These are phyloP conservation scores for Leishmania mexicana DNA, from an alignment of 208 protist genomes.

Conservation along the genomic window DNA sequence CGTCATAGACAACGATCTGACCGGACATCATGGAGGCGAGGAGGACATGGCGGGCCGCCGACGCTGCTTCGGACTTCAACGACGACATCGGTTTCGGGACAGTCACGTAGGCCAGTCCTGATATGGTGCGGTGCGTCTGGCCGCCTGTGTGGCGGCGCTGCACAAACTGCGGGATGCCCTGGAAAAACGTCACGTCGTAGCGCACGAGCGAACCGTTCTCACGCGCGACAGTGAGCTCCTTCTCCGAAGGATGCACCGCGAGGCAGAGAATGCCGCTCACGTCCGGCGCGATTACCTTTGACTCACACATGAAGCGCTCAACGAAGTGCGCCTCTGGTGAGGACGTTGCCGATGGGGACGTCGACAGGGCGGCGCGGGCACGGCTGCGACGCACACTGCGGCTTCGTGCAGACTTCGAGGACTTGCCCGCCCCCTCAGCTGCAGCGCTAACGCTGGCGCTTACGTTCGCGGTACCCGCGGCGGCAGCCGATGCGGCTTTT, in stretches of 20 bases:
- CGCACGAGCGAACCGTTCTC: slow-evolving; percentile 84
- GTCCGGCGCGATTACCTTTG: slow-evolving; percentile 85
- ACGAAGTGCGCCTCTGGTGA: slow-evolving; percentile 15
- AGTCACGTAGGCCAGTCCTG: slow-evolving; percentile 57
- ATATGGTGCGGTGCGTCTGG: slow-evolving; percentile 67
- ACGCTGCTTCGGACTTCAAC: neutral
- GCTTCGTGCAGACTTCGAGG: slow-evolving; percentile 2
- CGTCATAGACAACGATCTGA: slow-evolving; percentile 82
- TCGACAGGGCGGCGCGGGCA: neutral
- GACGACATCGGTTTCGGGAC: slow-evolving; percentile 10
- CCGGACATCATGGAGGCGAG: slow-evolving; percentile 77
- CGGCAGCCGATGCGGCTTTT: neutral
- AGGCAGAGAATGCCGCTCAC: slow-evolving; percentile 79
- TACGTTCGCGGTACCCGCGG: neutral
- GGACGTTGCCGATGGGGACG: neutral
- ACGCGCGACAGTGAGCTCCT: slow-evolving; percentile 67
- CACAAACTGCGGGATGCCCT: slow-evolving; percentile 85
- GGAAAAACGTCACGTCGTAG: slow-evolving; percentile 65
- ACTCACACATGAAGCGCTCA: slow-evolving; percentile 47
- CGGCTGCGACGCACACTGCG: slow-evolving; percentile 15
- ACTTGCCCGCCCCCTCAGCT: neutral
- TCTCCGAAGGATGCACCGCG: slow-evolving; percentile 48
- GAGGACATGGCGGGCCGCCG: slow-evolving; percentile 31
- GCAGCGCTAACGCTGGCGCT: neutral
- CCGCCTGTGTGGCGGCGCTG: slow-evolving; percentile 79